Percentiles rank a stretch among this genome's conserved stretches.
Evolutionary conservation across 1,284 basidiomycete species (phyloP).

Genomic region (Agaricales sp.): DNA sequence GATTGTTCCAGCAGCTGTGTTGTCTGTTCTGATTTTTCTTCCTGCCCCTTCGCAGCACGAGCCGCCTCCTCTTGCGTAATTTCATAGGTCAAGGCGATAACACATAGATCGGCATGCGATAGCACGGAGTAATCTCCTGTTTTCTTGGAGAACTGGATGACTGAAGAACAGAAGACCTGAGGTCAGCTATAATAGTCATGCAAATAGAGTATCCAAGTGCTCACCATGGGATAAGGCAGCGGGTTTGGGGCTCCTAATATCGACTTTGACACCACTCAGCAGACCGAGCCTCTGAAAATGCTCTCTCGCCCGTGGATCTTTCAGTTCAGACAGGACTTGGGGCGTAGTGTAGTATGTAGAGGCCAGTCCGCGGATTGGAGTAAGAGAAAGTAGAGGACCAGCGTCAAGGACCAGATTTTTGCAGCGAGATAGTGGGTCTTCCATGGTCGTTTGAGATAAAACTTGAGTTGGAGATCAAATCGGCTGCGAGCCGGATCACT

Average conservation of each 20-base stretch:
- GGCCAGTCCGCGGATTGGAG: constrained; percentile 78
- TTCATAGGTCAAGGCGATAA: constrained; percentile 61
- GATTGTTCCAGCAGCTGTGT: background rate
- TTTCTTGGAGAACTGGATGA: constrained; percentile 88
- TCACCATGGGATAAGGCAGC: constrained; percentile 70
- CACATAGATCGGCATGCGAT: constrained; percentile 84
- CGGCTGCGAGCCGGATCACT: too few relatives aligned
- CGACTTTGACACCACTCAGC: constrained; percentile 66
- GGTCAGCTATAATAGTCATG: background rate
- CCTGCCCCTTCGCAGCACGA: constrained; percentile 11
- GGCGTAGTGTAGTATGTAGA: constrained; percentile 79
- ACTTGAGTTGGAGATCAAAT: too few relatives aligned
- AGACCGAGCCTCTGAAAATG: constrained; percentile 73
- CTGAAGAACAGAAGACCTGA: constrained; percentile 28
- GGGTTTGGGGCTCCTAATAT: constrained; percentile 65
- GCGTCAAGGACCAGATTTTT: constrained; percentile 85
- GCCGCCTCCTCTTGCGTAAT: constrained; percentile 33
- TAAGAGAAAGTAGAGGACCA: constrained; percentile 80
- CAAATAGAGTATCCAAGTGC: constrained; percentile 16
- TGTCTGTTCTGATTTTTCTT: constrained; percentile 9
- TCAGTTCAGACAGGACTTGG: constrained; percentile 81
- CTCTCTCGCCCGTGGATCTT: constrained; percentile 78
- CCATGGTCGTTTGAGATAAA: too few relatives aligned
- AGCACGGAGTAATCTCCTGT: constrained; percentile 95
- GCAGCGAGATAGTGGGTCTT: too few relatives aligned